Percentiles rank a stretch among this genome's conserved stretches.
phyloP scores from a whole-genome alignment of 2,329 filamentous ascomycete genomes.

The Byssochlamys sp. region DNA sequence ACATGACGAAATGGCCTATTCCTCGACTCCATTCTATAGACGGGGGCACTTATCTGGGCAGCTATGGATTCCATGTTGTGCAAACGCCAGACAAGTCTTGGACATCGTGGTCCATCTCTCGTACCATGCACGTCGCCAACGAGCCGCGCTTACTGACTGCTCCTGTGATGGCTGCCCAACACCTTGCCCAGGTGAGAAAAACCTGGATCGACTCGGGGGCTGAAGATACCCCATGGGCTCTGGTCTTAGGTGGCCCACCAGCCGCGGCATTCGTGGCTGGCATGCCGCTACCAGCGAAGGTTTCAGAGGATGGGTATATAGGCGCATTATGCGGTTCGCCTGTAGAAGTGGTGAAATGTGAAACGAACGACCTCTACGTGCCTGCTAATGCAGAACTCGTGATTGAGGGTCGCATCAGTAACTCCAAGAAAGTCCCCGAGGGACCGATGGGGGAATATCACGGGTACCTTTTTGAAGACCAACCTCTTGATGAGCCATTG shows the following conservation, averaged over 20 bases:
- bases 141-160: conserved; percentile 8
- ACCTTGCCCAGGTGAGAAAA: conserved; percentile 11
- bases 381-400: conserved; percentile 14
- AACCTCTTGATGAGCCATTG: conserved; percentile 6
- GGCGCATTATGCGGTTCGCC: conserved; percentile 10
- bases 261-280: conserved; percentile 11
- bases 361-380: conserved; percentile 12
- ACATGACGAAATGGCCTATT: conserved; percentile 2
- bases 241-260: conserved; percentile 12
- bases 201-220: conserved; percentile 12
- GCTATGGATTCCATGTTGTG: conserved; percentile 13
- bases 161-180: conserved; percentile 12
- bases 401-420: conserved; percentile 11
- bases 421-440: conserved; percentile 9
- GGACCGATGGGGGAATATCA: conserved; percentile 16
- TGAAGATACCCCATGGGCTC: conserved; percentile 12
- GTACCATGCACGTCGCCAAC: conserved; percentile 10
- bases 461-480: conserved; percentile 8
- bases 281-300: conserved; percentile 9
- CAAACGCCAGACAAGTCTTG: conserved; percentile 11
- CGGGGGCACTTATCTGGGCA: conserved; percentile 11
- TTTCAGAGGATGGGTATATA: conserved; percentile 7
- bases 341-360: conserved; percentile 13
- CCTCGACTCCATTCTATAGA: conserved; percentile 8
- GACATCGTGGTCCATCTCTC: conserved; percentile 14